These are phyloP conservation scores for Cyamopsis tetragonoloba DNA, from an alignment of 306 rosid species.

Conservation along the genomic window DNA sequence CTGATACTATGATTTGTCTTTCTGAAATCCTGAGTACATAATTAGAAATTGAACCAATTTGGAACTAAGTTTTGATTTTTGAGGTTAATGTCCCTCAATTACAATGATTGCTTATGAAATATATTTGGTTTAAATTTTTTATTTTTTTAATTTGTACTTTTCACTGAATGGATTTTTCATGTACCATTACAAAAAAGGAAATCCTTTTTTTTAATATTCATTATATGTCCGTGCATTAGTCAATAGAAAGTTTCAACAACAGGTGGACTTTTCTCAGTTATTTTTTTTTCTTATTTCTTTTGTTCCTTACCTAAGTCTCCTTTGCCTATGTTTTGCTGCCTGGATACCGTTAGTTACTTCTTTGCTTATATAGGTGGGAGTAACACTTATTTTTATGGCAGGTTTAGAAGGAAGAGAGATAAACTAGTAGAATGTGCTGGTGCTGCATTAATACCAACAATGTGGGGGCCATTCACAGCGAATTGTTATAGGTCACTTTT, in stretches of 20 bases:
- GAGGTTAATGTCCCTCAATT: background rate
- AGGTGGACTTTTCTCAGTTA: background rate
- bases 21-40: background rate
- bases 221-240: slow-evolving; percentile 6
- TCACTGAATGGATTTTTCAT: background rate
- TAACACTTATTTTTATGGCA: slow-evolving; percentile 37
- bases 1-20: background rate
- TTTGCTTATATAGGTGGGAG: slow-evolving; percentile 6
- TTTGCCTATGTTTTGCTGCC: background rate
- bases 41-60: background rate
- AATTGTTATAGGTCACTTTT: slow-evolving; percentile 74
- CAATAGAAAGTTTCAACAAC: background rate
- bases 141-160: background rate
- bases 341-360: slow-evolving; percentile 11
- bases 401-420: slow-evolving; percentile 90
- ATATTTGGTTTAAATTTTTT: background rate
- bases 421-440: slow-evolving; percentile 61
- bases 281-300: slow-evolving; percentile 8
- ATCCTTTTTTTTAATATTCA: background rate
- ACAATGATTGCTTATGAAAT: background rate
- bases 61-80: background rate
- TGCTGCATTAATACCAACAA: slow-evolving; percentile 80
- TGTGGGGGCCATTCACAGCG: slow-evolving; percentile 87
- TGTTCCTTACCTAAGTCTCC: slow-evolving; percentile 10
- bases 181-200: background rate